Conservation (phyloP, 2,329 filamentous ascomycete species). For the Penicillium oxalicum region DNA sequence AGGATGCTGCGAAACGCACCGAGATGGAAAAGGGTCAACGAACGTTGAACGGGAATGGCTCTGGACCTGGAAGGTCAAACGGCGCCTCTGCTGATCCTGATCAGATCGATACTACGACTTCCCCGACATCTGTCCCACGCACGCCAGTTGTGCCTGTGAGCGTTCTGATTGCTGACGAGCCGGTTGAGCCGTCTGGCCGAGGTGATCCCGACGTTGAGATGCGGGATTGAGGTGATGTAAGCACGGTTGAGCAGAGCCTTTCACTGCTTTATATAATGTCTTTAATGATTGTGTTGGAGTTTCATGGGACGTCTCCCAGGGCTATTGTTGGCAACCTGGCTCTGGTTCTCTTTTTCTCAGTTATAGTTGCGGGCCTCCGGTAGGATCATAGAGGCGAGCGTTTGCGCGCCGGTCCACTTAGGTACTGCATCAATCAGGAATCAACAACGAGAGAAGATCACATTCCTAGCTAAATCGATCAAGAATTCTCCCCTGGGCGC, state of each 20-base stretch:
- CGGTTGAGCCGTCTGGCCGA: slow-evolving; percentile 41
- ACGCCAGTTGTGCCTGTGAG: slow-evolving; percentile 43
- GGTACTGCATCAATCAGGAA: no score
- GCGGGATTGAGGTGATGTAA: slow-evolving; percentile 28
- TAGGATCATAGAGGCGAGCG: slow-evolving; percentile 5
- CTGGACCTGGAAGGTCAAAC: slow-evolving; percentile 17
- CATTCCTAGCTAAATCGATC: no score
- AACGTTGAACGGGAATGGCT: slow-evolving; percentile 29
- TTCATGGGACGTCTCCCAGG: slow-evolving; percentile 9
- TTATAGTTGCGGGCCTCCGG: slow-evolving; percentile 14
- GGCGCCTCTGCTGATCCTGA: slow-evolving; percentile 14
- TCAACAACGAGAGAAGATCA: no score
- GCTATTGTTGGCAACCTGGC: slow-evolving; percentile 2
- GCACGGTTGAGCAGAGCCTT: background rate
- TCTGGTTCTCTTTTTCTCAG: slow-evolving; percentile 1
- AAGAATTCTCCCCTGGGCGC: no score
- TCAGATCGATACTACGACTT: slow-evolving; percentile 15
- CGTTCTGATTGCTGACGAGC: slow-evolving; percentile 51
- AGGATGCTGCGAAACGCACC: slow-evolving; percentile 27
- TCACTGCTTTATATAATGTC: slow-evolving; percentile 7
- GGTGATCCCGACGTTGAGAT: slow-evolving; percentile 55
- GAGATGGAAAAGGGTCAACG: slow-evolving; percentile 36
- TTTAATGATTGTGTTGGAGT: slow-evolving; percentile 19
- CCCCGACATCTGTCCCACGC: slow-evolving; percentile 25
- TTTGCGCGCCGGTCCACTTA: no score